Percentiles rank a stretch among this genome's conserved stretches.
Evolutionary conservation across 352 stramenopile species (phyloP).

Genomic region (Phytophthora megakarya): DNA sequence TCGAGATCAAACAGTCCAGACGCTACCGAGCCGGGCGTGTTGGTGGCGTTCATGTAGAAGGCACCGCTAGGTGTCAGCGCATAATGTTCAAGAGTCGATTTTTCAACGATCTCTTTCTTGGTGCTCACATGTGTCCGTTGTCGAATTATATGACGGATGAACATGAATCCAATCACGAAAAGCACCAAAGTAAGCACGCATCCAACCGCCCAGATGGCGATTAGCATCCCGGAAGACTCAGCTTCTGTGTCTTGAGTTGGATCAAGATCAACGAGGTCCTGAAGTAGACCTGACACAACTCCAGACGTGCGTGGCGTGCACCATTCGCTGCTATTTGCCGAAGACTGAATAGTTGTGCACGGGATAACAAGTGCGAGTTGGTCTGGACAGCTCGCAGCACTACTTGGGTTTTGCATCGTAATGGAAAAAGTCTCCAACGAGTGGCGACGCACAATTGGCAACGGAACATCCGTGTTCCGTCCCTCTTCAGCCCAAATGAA

Average conservation of each 20-base stretch:
- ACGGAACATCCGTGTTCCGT: conserved; percentile 49
- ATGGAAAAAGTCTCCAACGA: conserved; percentile 46
- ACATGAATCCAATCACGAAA: conserved; percentile 20
- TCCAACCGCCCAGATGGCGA: conserved; percentile 37
- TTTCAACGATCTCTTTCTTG: conserved; percentile 16
- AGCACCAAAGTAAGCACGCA: conserved; percentile 25
- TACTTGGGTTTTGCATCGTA: conserved; percentile 30
- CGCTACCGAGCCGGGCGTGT: conserved; percentile 22
- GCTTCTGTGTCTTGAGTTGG: conserved; percentile 3
- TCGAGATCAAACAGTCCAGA: conserved; percentile 28
- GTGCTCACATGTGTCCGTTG: not conserved
- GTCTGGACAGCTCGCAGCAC: conserved; percentile 21
- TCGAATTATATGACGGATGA: conserved; percentile 19
- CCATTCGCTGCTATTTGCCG: conserved; percentile 36
- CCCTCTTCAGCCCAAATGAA: conserved; percentile 52
- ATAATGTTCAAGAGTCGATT: conserved; percentile 22
- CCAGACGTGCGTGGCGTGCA: conserved; percentile 41
- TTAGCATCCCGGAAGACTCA: conserved; percentile 12
- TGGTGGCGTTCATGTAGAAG: conserved; percentile 20
- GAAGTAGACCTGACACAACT: conserved; percentile 31
- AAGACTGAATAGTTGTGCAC: conserved; percentile 33
- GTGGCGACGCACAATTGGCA: conserved; percentile 38
- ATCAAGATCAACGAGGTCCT: conserved; percentile 13
- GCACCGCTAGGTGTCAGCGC: conserved; percentile 17
- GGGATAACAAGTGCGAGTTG: conserved; percentile 46